Conservation (phyloP, 495 filamentous ascomycete genomes). For the Aspergillus incahuasiensis region DNA sequence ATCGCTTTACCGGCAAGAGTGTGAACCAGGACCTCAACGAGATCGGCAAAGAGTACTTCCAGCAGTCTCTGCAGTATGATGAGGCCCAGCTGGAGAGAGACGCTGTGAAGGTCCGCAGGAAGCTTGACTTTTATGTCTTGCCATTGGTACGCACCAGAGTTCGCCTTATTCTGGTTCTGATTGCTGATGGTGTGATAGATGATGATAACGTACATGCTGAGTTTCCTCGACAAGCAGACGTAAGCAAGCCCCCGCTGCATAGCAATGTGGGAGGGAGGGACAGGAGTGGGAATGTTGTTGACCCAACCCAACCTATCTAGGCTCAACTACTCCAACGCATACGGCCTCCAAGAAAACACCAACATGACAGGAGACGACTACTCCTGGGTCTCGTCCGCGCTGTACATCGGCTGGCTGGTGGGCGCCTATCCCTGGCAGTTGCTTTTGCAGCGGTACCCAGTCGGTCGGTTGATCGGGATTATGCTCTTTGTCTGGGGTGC, state of each 20-base stretch:
- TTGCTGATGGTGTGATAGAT: neutral
- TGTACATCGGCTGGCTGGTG: slow-evolving; percentile 30
- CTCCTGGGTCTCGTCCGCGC: slow-evolving; percentile 29
- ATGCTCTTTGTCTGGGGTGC: slow-evolving; percentile 33
- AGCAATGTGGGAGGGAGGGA: neutral
- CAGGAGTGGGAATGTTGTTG: neutral
- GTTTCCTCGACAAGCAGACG: slow-evolving; percentile 16
- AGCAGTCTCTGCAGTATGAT: slow-evolving; percentile 4
- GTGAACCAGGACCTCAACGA: neutral
- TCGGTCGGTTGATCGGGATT: slow-evolving; percentile 26
- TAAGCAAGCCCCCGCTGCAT: neutral
- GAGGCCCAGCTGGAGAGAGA: slow-evolving; percentile 2
- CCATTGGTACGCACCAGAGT: slow-evolving; percentile 8
- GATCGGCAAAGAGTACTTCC: neutral
- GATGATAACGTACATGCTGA: slow-evolving; percentile 15
- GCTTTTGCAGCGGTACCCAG: slow-evolving; percentile 25
- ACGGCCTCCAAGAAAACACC: slow-evolving; percentile 27
- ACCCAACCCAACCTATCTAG: neutral
- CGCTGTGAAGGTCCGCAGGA: slow-evolving; percentile 15
- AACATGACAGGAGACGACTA: slow-evolving; percentile 29
- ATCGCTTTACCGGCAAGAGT: neutral
- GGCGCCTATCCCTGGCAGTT: slow-evolving; percentile 32
- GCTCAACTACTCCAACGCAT: slow-evolving; percentile 14
- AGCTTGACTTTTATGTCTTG: slow-evolving; percentile 16
- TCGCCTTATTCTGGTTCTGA: neutral